Evolutionary conservation across 2,329 filamentous ascomycete genomes (phyloP), one percentile per base, ranked within the genome.

Genomic region (Trichoderma lentiforme): DNA sequence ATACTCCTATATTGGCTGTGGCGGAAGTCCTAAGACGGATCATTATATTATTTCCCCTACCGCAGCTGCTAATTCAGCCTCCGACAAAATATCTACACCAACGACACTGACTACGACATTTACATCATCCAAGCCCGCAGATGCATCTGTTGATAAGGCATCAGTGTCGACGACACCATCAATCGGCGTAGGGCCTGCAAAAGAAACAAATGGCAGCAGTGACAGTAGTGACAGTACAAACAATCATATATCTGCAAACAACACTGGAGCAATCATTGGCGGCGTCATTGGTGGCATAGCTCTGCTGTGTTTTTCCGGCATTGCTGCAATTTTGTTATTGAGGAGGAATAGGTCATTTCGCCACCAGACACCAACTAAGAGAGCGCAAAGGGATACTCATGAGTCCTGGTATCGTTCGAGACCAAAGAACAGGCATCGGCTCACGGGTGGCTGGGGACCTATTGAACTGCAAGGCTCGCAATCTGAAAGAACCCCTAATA

Each of bases 1-100:
- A 9, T 83, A 82, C 56, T 77, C 79, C 0, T 82, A 83, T 43
- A 76, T 81, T 21, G 79, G 80, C 6, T 82, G 82, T 39, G 81
- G 78, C 4, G 71, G 71, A 3, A 73, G 67, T 56, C 75, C 76
- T 9, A 73, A 63, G 5, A 78, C 77, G 3, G 74, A 81, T 30
- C 77, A 76, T 24, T 78, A 74, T 34, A 43, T 74, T 56, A 71
- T 75, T 9, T 73, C 74, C 0, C 76, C 76, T 1, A 75, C 75
- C 24, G 7, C 53, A 4, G 15, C 3, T 28, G 14, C 21, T 36
- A 9, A 14, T 21, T 56, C 63, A n/a, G 26, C 39, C 6, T 24
- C 26, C 28, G 32, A 28, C 36, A 18, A n/a, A n/a, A 15, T 53
- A 24, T 66, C n/a, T 21, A 47, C 68, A 4, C 7, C 67, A 0